These are phyloP conservation scores for Helianthus tuberosus DNA, from an alignment of 129 eudicot genomes.

Conservation along the genomic window DNA sequence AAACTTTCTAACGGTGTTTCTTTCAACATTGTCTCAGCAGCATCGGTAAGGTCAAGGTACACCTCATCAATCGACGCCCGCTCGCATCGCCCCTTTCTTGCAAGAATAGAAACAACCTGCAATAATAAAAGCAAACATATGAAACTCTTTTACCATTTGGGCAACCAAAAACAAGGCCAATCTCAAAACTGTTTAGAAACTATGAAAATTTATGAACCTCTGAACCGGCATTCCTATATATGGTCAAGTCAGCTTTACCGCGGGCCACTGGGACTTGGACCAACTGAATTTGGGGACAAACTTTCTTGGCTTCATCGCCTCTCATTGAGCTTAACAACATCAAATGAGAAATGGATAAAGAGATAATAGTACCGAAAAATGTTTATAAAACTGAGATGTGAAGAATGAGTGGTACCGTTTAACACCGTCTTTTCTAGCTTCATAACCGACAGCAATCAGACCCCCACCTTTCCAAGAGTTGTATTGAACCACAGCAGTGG, in stretches of 20 bases:
- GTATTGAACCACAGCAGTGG: conserved; percentile 95
- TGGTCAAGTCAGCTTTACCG: conserved; percentile 91
- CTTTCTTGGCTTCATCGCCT: conserved; percentile 89
- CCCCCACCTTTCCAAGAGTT: conserved; percentile 98
- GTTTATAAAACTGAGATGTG: conserved; percentile 1
- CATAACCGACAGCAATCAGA: conserved; percentile 89
- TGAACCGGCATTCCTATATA: conserved; percentile 92
- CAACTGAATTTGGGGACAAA: conserved; percentile 85
- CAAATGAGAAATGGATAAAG: not conserved
- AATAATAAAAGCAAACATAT: conserved; percentile 21
- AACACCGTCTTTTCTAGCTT: conserved; percentile 87
- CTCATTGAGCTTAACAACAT: conserved; percentile 75
- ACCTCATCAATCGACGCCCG: conserved; percentile 99
- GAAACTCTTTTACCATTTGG: not conserved
- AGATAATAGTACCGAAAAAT: not conserved
- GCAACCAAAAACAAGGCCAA: conserved; percentile 2
- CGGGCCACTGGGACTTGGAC: conserved; percentile 93
- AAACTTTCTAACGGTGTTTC: conserved; percentile 61
- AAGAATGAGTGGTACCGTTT: conserved; percentile 57
- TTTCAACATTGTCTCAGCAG: conserved; percentile 80
- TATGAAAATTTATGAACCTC: conserved; percentile 55
- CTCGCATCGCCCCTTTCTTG: conserved; percentile 89
- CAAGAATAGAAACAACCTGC: conserved; percentile 91
- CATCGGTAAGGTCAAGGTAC: conserved; percentile 91
- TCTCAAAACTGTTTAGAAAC: not conserved